Percentiles rank a stretch among this genome's conserved stretches.
Conservation (phyloP, 805 yeast genomes). For the Torulaspora gathmanii region DNA sequence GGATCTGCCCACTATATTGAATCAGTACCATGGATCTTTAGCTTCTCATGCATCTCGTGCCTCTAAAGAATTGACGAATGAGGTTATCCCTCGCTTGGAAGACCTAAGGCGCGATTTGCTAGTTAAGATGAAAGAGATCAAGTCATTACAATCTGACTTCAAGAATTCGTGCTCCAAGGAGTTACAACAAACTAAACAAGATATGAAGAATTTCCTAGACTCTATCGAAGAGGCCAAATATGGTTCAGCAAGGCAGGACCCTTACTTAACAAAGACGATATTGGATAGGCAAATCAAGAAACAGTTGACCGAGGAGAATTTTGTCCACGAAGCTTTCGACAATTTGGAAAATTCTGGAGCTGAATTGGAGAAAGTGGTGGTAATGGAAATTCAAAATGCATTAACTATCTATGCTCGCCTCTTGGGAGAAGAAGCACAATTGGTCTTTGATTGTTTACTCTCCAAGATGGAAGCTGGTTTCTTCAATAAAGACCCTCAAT, state of each 20-base stretch:
- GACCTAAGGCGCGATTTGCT: conserved; percentile 69
- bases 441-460: conserved; percentile 60
- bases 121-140: conserved; percentile 83
- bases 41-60: conserved; percentile 55
- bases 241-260: conserved; percentile 58
- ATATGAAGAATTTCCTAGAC: conserved; percentile 49
- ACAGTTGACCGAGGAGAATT: conserved; percentile 79
- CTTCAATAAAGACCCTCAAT: conserved; percentile 67
- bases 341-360: conserved; percentile 85
- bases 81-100: conserved; percentile 62
- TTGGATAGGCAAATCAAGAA: conserved; percentile 73
- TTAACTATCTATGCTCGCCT: conserved; percentile 65
- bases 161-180: conserved; percentile 69
- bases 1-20: conserved; percentile 69
- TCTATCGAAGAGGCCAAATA: conserved; percentile 61
- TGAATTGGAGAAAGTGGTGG: conserved; percentile 83
- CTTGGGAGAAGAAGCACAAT: conserved; percentile 67
- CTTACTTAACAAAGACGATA: conserved; percentile 65
- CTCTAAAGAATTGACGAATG: conserved; percentile 55
- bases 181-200: conserved; percentile 56
- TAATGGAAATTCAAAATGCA: conserved; percentile 79
- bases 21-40: conserved; percentile 58
- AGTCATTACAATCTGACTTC: conserved; percentile 77
- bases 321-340: conserved; percentile 79
- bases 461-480: conserved; percentile 66